These are phyloP conservation scores for Heterobasidion irregulare DNA, from an alignment of 1,284 basidiomycete genomes.

Conservation along the genomic window DNA sequence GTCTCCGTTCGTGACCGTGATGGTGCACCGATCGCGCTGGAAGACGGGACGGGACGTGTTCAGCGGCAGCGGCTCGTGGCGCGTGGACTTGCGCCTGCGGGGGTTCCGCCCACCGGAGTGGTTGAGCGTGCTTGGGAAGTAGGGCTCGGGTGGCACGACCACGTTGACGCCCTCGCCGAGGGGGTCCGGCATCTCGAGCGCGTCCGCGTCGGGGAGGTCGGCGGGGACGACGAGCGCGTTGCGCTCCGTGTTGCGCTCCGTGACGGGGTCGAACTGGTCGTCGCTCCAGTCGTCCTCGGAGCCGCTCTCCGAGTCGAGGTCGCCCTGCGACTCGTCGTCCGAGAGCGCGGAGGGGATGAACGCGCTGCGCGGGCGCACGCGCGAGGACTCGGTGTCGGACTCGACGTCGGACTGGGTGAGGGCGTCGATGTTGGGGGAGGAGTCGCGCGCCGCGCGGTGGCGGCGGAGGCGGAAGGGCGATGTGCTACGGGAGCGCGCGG, in stretches of 20 bases:
- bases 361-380: constrained; percentile 47
- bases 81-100: constrained; percentile 49
- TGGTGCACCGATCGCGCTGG: constrained; percentile 88
- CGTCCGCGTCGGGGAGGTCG: constrained; percentile 32
- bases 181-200: constrained; percentile 53
- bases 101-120: constrained; percentile 32
- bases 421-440: constrained; percentile 65
- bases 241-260: constrained; percentile 60
- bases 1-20: constrained; percentile 81
- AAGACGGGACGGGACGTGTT: constrained; percentile 74
- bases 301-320: constrained; percentile 24
- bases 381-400: constrained; percentile 40
- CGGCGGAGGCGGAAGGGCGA: constrained; percentile 65
- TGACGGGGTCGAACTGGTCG: constrained; percentile 71
- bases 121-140: constrained; percentile 69
- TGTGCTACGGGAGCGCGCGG: constrained; percentile 49
- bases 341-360: constrained; percentile 42
- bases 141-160: constrained; percentile 71
- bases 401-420: constrained; percentile 70
- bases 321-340: constrained; percentile 39
- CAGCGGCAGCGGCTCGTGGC: constrained; percentile 54
- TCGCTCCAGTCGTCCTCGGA: constrained; percentile 18
- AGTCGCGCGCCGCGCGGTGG: constrained; percentile 45
- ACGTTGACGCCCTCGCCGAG: constrained; percentile 88
- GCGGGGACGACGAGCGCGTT: constrained; percentile 59